A percentile compares a stretch with the other conserved stretches of the same genome.
Conservation (phyloP, 257 asterid genomes). For the Misopates orontium region DNA sequence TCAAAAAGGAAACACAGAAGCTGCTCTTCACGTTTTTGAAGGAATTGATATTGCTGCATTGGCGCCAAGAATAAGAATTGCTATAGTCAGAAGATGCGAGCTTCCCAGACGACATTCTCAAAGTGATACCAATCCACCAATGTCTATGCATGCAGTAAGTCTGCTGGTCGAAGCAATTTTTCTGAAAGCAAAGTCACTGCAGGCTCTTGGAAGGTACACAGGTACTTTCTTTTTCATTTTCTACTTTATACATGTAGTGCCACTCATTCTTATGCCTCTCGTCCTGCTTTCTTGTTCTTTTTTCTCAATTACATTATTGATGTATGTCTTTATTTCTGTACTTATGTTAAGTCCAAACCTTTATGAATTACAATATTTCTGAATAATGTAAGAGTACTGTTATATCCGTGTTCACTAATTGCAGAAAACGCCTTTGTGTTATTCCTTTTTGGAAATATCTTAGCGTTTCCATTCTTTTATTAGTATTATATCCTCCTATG, state of each 20-base stretch:
- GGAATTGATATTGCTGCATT: slow-evolving; percentile 86
- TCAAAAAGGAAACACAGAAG: slow-evolving; percentile 88
- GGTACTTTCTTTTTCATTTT: slow-evolving; percentile 45
- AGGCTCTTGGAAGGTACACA: slow-evolving; percentile 74
- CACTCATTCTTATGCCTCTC: no score
- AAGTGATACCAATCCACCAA: slow-evolving; percentile 56
- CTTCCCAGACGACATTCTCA: slow-evolving; percentile 68
- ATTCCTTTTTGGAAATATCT: no score
- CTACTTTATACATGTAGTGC: not conserved
- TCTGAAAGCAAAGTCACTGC: slow-evolving; percentile 84
- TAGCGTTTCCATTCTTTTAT: no score
- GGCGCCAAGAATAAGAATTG: slow-evolving; percentile 59
- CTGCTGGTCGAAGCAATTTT: slow-evolving; percentile 84
- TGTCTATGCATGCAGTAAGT: slow-evolving; percentile 95
- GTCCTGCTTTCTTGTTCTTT: no score
- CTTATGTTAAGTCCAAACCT: not conserved
- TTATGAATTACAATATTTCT: not conserved
- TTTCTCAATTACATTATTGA: no score
- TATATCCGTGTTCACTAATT: no score
- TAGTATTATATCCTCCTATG: not conserved
- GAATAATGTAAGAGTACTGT: no score
- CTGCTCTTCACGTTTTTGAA: slow-evolving; percentile 87
- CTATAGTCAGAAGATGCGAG: slow-evolving; percentile 61
- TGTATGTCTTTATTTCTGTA: not conserved
- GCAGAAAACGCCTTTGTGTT: no score